Base-by-base conservation (phyloP, 495 filamentous ascomycete species). In the Halenospora varia region DNA sequence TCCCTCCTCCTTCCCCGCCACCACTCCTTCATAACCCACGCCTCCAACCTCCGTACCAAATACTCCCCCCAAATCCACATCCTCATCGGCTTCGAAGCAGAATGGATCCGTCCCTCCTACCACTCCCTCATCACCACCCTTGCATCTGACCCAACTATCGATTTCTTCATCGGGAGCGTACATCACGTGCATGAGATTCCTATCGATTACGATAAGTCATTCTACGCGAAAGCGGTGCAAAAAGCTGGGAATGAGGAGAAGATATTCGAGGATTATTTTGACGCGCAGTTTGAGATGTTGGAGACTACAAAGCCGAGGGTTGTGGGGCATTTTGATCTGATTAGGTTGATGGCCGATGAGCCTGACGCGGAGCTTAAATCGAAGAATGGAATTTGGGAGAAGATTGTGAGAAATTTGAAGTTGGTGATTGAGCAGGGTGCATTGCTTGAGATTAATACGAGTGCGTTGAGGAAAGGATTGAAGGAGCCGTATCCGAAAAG, bases 251-350 rank as follows among this genome's bases (percentile, higher is more conserved):
- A 78, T 0, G 91, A 97, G 63, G 84, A 89, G 70, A 71, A 61
- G 6, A 69, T 96, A 15, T 94, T 87, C 63, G 82, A 82, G 64
- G 82, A 78, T 58, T 98, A 96, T 71, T 96, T 92, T 67, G 90
- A 97, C 71, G 78, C 82, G 26, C 92, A 97, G 75, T 81, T 77
- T 51, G 83, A 83, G 22, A 94, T 98, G 90, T 74, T 98, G 39
- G 63, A 66, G 44, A 74, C 77, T n/a, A 64, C 95, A 57, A 77
- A 76, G 67, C 95, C 95, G 39, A 80, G 82, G 10, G 81, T 97
- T 15, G 86, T 98, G 17, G 94, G 91, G 10, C 94, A 98, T 71
- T 95, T 97, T 70, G 94, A 98, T 73, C 74, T 98, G 26, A 89
- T 97, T 56, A 73, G 93, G 39, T 71, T 98, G 60, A 81, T 89